Conservation (phyloP, 345 rosid genomes). For the Erysimum cheiranthoides region DNA sequence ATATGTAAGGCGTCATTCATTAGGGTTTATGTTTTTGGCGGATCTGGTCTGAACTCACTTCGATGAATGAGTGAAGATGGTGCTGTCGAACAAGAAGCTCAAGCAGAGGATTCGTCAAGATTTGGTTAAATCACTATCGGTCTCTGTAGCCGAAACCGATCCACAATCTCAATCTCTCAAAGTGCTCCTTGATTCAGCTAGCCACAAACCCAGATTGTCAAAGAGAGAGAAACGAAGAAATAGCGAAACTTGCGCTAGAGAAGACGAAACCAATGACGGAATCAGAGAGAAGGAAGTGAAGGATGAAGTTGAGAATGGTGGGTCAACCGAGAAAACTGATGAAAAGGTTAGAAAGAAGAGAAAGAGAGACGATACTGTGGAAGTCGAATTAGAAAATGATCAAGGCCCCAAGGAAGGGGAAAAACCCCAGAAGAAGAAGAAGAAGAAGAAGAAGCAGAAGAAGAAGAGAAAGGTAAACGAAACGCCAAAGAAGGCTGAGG, state of each 20-base stretch:
- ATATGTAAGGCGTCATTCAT: background rate
- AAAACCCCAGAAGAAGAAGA: conserved; percentile 39
- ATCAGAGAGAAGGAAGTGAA: conserved; percentile 4
- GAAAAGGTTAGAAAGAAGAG: conserved; percentile 45
- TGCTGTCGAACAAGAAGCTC: conserved; percentile 89
- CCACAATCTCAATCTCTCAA: conserved; percentile 54
- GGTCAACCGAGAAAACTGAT: conserved; percentile 26
- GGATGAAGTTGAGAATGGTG: conserved; percentile 22
- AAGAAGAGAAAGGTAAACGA: conserved; percentile 39
- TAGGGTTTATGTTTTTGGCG: conserved; percentile 31
- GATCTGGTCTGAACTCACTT: conserved; percentile 14
- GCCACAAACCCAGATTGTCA: conserved; percentile 66
- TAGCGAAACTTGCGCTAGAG: conserved; percentile 39
- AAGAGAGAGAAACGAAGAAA: conserved; percentile 81
- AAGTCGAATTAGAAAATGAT: conserved; percentile 29
- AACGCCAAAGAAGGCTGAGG: conserved; percentile 43
- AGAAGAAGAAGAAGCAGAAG: conserved; percentile 17
- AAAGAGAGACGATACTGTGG: conserved; percentile 41
- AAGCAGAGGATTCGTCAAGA: conserved; percentile 75
- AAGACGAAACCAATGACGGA: conserved; percentile 21
- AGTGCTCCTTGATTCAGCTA: conserved; percentile 61
- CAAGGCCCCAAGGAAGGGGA: conserved; percentile 35
- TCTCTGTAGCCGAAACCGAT: conserved; percentile 34
- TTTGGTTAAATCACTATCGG: conserved; percentile 50
- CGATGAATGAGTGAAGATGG: conserved; percentile 56